Evolutionary conservation across 2,329 filamentous ascomycete genomes (phyloP).

Genomic region (Bipolaris cookei): DNA sequence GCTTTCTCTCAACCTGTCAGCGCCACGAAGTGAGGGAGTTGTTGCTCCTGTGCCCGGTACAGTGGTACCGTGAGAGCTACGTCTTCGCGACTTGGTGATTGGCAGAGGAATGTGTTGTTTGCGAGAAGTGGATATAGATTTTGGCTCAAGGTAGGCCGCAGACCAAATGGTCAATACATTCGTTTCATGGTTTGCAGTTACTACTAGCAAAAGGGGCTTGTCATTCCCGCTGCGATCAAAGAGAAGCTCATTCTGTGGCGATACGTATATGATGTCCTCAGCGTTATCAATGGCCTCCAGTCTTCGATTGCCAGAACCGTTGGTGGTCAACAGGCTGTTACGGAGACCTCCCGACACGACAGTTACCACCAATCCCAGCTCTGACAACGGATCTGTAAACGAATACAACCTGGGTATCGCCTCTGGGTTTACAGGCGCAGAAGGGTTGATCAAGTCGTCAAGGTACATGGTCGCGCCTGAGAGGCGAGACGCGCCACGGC

Average conservation of each 20-base stretch:
- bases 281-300: constrained; percentile 71
- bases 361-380: constrained; percentile 79
- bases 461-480: constrained; percentile 36
- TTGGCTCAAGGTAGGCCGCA: constrained; percentile 75
- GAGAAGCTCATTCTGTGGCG: constrained; percentile 65
- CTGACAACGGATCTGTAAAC: constrained; percentile 82
- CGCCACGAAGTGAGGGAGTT: constrained; percentile 70
- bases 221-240: constrained; percentile 54
- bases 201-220: constrained; percentile 69
- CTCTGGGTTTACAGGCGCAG: constrained; percentile 39
- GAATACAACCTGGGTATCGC: constrained; percentile 80
- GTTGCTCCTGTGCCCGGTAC: constrained; percentile 73
- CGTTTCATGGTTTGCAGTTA: constrained; percentile 80
- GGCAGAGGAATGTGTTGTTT: constrained; percentile 49
- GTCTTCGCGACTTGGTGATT: constrained; percentile 62
- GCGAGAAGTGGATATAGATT: constrained; percentile 56
- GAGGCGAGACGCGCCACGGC: constrained; percentile 30
- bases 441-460: constrained; percentile 39
- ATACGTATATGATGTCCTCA: constrained; percentile 86
- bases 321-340: constrained; percentile 36
- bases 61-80: constrained; percentile 63
- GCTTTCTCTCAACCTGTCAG: constrained; percentile 75
- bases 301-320: constrained; percentile 42
- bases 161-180: constrained; percentile 86
- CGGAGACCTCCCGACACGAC: constrained; percentile 39